Base-by-base conservation (phyloP, 164 flowering plant species). In the Chloranthus sessilifolius region DNA sequence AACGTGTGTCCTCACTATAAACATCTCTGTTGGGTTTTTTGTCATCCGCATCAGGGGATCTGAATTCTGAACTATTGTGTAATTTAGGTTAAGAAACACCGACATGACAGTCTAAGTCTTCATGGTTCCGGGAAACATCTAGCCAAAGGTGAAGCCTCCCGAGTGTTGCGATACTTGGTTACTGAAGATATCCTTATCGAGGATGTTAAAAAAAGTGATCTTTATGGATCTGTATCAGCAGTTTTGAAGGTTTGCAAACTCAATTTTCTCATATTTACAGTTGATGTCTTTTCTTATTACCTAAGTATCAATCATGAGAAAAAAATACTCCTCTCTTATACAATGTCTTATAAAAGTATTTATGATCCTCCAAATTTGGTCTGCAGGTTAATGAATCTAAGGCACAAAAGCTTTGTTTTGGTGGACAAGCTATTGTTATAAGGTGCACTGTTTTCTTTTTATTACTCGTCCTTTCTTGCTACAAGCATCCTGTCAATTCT, bases 91-190 rank as follows among this genome's bases (percentile, higher is more conserved):
- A 88, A 86, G 77, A 92, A 77, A 62, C 74, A 81, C 67, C 71
- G 70, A 44, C 99, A 94, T 59, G 69, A 89, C 16, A 63, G 34
- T 1, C 61, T 78, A 70, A 70, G 59, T 49, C 69, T 84, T 58
- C 97, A 94, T 74, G 97, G 95, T 53, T 86, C 92, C 52, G 97
- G 97, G 38, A 89, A 86, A 66, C 75, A 72, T 64, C 63, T 94
- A 34, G 67, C 73, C 10, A 94, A 89, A 58, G 83, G 80, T 38
- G 95, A 88, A 65, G 97, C 95, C 22, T 82, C 96, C 4, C 88
- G 99, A 45, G 55, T 86, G 39, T 58, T 89, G 60, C 89, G 80
- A 11, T 74, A 86, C 72, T 86, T 94, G 61, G 99, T 94, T 42
- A 68, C 47, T 63, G 90, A 84, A 60, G 88, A 92, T 68, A 40